Percentiles rank a stretch among this genome's conserved stretches.
Conservation (phyloP, 169 alveolate species). For the Eimeria praecox region DNA sequence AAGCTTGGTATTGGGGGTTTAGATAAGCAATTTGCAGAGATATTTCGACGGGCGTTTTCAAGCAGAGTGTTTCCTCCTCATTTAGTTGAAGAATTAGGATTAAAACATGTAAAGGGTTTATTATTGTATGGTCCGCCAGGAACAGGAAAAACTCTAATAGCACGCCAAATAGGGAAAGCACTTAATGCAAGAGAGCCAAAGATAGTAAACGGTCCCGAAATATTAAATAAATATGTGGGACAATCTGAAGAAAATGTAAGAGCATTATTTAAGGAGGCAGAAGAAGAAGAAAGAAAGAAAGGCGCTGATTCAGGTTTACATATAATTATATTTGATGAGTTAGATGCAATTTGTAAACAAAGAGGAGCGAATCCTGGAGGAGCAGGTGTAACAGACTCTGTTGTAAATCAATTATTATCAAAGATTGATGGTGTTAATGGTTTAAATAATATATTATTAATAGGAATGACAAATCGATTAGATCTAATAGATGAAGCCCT, state of each 20-base stretch:
- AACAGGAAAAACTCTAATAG: conserved; percentile 99
- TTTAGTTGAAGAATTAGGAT: conserved; percentile 97
- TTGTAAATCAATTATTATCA: conserved; percentile 98
- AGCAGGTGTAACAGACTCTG: conserved; percentile 96
- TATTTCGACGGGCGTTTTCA: conserved; percentile 99
- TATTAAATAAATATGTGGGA: conserved; percentile 95
- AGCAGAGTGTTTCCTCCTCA: conserved; percentile 99
- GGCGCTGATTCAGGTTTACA: conserved; percentile 98
- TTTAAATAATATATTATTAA: conserved; percentile 97
- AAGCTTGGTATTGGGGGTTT: conserved; percentile 95
- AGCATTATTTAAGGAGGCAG: conserved; percentile 98
- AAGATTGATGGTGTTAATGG: conserved; percentile 99
- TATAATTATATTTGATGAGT: conserved; percentile 99
- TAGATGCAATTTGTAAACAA: conserved; percentile 99
- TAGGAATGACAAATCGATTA: conserved; percentile 99
- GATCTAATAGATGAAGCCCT: conserved; percentile 99
- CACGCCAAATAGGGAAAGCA: conserved; percentile 98
- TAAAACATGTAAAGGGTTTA: conserved; percentile 98
- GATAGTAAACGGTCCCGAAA: conserved; percentile 94
- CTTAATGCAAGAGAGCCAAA: conserved; percentile 97
- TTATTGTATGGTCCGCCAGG: conserved; percentile 99
- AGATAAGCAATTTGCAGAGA: conserved; percentile 85
- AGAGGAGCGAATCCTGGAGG: conserved; percentile 93
- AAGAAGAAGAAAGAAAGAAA: conserved; percentile 93
- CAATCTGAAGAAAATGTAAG: conserved; percentile 99